Conservation (phyloP, 306 rosid species). For the Delonix regia region DNA sequence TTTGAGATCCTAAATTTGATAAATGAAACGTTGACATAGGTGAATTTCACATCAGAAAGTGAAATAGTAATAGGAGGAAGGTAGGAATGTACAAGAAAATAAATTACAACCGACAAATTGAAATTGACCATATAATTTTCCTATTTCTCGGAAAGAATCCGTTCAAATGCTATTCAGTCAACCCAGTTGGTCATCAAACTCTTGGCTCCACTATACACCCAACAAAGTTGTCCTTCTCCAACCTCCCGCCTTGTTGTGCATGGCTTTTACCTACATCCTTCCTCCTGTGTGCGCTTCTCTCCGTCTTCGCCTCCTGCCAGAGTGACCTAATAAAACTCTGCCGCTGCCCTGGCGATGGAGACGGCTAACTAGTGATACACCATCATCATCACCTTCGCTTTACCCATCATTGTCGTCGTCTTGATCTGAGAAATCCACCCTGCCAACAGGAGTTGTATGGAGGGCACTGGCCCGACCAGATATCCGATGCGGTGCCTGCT, state of each 20-base stretch:
- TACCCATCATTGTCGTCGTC: constrained; percentile 45
- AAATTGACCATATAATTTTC: constrained; percentile 40
- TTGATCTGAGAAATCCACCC: constrained; percentile 56
- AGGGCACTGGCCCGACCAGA: constrained; percentile 42
- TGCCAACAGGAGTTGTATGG: constrained; percentile 12
- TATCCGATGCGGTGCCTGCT: constrained; percentile 45
- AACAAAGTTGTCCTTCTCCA: constrained; percentile 56
- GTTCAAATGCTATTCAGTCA: constrained; percentile 49
- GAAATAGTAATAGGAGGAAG: constrained; percentile 30
- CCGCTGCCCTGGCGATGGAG: constrained; percentile 74
- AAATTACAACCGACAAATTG: constrained; percentile 42
- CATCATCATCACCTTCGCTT: constrained; percentile 42
- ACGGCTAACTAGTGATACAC: constrained; percentile 70
- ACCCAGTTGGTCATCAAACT: constrained; percentile 48
- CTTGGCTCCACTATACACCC: constrained; percentile 55
- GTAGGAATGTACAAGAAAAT: constrained; percentile 37
- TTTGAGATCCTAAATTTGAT: background rate
- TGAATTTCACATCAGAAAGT: constrained; percentile 2
- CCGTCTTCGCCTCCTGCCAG: constrained; percentile 78
- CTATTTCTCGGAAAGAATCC: constrained; percentile 45
- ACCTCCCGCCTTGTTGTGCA: constrained; percentile 49
- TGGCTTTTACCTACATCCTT: constrained; percentile 39
- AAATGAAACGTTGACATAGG: constrained; percentile 16
- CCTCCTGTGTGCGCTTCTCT: constrained; percentile 44
- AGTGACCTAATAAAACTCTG: constrained; percentile 68